These are phyloP conservation scores for Pharus latifolius DNA, from an alignment of 176 grass and related monocot genomes.

Conservation along the genomic window DNA sequence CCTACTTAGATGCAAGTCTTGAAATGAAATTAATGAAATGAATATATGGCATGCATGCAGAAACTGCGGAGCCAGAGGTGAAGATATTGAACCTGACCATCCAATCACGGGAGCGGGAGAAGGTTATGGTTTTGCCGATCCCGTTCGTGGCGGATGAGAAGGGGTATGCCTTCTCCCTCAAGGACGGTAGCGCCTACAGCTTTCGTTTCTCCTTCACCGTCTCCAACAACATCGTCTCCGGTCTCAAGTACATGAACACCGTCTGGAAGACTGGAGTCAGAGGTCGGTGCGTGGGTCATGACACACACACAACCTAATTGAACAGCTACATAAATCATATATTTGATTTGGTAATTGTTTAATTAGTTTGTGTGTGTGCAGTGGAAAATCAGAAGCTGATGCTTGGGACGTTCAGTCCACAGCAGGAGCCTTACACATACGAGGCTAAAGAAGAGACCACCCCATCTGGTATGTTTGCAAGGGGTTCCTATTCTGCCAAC, in stretches of 20 bases:
- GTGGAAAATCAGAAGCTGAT: slow-evolving; percentile 51
- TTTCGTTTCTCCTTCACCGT: slow-evolving; percentile 41
- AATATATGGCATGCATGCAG: slow-evolving; percentile 9
- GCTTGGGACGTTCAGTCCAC: slow-evolving; percentile 52
- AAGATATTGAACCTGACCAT: slow-evolving; percentile 46
- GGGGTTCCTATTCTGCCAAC: slow-evolving; percentile 37
- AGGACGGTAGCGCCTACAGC: slow-evolving; percentile 44
- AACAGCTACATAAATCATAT: too few species aligned
- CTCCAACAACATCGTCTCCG: slow-evolving; percentile 50
- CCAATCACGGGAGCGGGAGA: background rate
- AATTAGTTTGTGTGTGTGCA: background rate
- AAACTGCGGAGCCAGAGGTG: slow-evolving; percentile 39
- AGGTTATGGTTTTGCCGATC: slow-evolving; percentile 32
- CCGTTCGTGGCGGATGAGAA: slow-evolving; percentile 32
- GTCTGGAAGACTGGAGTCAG: slow-evolving; percentile 43
- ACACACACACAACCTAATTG: too few species aligned
- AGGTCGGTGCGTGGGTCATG: too few species aligned
- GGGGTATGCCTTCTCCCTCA: slow-evolving; percentile 29
- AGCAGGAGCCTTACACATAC: slow-evolving; percentile 40
- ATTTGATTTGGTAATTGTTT: too few species aligned
- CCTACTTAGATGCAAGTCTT: too few species aligned
- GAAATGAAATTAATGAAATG: too few species aligned
- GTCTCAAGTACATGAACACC: slow-evolving; percentile 42
- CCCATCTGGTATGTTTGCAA: slow-evolving; percentile 36
- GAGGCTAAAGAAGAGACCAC: slow-evolving; percentile 50